Base-by-base conservation (phyloP, 371 early-diverging fungal species). In the Lichtheimia ornata region DNA sequence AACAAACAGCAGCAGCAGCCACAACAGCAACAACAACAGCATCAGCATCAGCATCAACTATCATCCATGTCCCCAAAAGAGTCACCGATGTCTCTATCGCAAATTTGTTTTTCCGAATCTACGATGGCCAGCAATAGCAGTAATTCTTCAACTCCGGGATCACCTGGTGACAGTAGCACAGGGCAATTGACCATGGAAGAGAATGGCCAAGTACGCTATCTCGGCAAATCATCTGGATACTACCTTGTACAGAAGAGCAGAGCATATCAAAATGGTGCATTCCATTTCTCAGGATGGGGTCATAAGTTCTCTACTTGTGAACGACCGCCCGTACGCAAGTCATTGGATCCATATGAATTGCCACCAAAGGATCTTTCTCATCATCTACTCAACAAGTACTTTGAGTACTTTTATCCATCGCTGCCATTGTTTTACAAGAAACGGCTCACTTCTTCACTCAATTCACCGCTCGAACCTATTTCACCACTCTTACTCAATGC, bases 351-450 rank as follows among this genome's bases (percentile, higher is more conserved):
- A 42, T 58, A 61, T 9, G 74, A 69, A 41, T 49, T 79, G n/a
- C 80, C 80, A 22, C 84, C 85, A 15, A 76, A 73, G 42, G 86
- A 86, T 24, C 64, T 86, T 50, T 81, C 82, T 4, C 68, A 74
- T 27, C 85, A 84, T 61, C 69, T 86, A 14, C 65, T 86, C 50
- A 50, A 64, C 11, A 66, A 81, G n/a, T 88, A 84, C 52, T 86
- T 88, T 49, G 69, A 74, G 43, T 72, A 82, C 6, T 76, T 77
- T 53, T 84, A 88, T 51, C 80, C 73, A 12, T 66, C 79, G 24
- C 64, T 85, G 41, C 86, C 86, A 9, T 56, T 87, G n/a, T 73
- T 86, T 50, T 82, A 84, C 61, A 76, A 75, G 50, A 58, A 64
- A 1, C 62, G 63, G 0, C 49, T 80, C 1, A 43, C 42, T 5